These are phyloP conservation scores for Blastomyces gilchristii DNA, from an alignment of 2,329 filamentous ascomycete genomes.

Conservation along the genomic window DNA sequence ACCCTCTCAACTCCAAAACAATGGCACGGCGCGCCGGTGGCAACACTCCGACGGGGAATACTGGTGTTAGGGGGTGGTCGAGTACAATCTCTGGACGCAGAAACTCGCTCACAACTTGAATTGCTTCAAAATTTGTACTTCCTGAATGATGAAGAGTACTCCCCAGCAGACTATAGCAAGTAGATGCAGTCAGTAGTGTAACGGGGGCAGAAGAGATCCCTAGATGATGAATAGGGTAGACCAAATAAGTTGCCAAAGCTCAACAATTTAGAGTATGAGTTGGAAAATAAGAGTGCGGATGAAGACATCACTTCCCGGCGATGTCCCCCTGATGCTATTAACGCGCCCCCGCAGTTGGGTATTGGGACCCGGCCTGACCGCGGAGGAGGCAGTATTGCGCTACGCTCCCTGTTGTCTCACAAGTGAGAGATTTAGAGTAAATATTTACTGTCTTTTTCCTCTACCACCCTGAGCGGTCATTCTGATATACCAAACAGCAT, in stretches of 20 bases:
- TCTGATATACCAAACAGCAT: background rate
- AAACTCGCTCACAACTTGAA: background rate
- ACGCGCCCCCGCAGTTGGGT: background rate
- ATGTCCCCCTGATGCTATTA: background rate
- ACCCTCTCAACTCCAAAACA: background rate
- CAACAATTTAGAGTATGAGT: background rate
- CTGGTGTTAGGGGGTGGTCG: background rate
- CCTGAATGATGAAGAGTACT: background rate
- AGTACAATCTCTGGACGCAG: background rate
- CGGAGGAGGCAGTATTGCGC: background rate
- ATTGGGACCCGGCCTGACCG: background rate
- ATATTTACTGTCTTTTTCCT: background rate
- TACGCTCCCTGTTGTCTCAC: background rate
- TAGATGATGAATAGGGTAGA: background rate
- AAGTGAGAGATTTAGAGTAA: background rate
- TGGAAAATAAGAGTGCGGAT: background rate
- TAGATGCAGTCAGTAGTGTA: background rate
- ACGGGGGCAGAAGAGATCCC: background rate
- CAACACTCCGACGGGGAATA: background rate
- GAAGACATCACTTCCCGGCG: background rate
- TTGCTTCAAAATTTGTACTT: background rate
- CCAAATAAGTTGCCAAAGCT: background rate
- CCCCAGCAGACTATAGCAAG: background rate
- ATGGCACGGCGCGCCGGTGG: background rate
- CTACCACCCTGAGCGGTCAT: background rate